Conservation (phyloP, 1,139 yeast genomes). For the Hyphopichia pseudoburtonii region DNA sequence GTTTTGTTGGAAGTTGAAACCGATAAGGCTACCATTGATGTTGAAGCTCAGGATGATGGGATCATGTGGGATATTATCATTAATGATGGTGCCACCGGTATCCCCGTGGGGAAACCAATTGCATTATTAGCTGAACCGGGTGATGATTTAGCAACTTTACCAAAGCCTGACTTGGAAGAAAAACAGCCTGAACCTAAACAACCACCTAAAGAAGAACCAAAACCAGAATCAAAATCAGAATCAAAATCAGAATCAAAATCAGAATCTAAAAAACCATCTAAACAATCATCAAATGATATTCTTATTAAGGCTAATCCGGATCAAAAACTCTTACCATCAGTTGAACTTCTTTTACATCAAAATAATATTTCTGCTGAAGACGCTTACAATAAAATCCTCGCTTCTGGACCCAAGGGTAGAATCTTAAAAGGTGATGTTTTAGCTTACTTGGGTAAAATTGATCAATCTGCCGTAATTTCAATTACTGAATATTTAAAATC, state of each 20-base stretch:
- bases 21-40: constrained; percentile 90
- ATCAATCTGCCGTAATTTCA: constrained; percentile 49
- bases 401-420: constrained; percentile 89
- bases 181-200: constrained; percentile 12
- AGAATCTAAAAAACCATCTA: too few species aligned
- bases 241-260: background rate
- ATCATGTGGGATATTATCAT: constrained; percentile 73
- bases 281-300: constrained; percentile 14
- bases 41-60: constrained; percentile 94
- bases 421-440: constrained; percentile 87
- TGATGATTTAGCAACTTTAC: constrained; percentile 70
- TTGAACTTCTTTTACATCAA: constrained; percentile 59
- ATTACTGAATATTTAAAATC: constrained; percentile 59
- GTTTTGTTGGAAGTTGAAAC: constrained; percentile 87
- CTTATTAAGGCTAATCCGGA: constrained; percentile 54
- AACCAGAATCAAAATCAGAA: constrained; percentile 3
- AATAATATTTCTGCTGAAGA: constrained; percentile 65
- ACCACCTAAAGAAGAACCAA: constrained; percentile 14
- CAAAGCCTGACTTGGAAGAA: constrained; percentile 50
- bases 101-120: constrained; percentile 86
- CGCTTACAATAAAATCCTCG: constrained; percentile 69
- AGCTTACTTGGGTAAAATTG: constrained; percentile 74
- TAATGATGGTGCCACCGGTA: constrained; percentile 70
- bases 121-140: constrained; percentile 86
- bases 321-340: constrained; percentile 81